Conservation (phyloP, 495 filamentous ascomycete species). For the Talaromyces ruber region DNA sequence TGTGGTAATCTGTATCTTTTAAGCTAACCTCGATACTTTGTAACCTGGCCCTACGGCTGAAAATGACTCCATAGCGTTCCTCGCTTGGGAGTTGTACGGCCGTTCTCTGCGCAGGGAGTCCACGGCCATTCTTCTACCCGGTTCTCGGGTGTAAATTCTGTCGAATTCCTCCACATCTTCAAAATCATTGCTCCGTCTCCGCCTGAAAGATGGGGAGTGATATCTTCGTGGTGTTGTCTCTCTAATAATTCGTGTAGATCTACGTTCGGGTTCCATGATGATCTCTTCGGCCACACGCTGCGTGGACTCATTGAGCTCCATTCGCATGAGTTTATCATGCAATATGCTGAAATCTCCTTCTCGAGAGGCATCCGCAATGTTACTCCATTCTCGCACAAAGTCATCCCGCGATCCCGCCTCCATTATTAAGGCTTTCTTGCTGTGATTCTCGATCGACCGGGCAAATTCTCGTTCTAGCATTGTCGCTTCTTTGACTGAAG, state of each 20-base stretch:
- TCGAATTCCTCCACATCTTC: background rate
- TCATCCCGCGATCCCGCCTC: background rate
- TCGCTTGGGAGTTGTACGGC: background rate
- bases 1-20: background rate
- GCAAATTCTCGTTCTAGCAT: background rate
- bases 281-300: background rate
- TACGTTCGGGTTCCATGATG: background rate
- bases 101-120: background rate
- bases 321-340: background rate
- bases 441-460: background rate
- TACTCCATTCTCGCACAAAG: background rate
- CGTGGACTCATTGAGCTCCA: background rate
- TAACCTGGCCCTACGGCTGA: slow-evolving; percentile 1
- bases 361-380: background rate
- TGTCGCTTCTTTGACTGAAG: background rate
- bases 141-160: background rate
- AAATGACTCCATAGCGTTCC: background rate
- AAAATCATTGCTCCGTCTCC: background rate
- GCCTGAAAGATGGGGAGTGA: background rate
- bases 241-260: background rate
- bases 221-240: background rate
- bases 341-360: background rate
- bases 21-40: slow-evolving; percentile 3
- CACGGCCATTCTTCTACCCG: background rate
- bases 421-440: background rate